Base-by-base conservation (phyloP, 345 rosid species). In the Pseudoturritis turrita region DNA sequence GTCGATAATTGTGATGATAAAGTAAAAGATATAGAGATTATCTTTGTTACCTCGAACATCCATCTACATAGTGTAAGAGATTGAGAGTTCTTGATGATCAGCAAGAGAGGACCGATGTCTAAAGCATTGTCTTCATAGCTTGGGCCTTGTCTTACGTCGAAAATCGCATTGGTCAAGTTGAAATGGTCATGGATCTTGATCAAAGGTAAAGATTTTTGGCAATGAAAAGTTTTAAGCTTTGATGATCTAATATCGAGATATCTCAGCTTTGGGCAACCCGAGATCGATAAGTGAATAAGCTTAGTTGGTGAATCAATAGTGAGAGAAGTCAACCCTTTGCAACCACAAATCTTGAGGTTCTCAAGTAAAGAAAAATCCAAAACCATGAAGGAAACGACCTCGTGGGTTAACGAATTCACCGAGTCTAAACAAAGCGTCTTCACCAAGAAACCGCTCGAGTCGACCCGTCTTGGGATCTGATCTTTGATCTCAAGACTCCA, bases 51-150 rank as follows among this genome's bases (percentile, higher is more conserved):
- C 90, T 84, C 66, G 22, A 80, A 88, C 68, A 68, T 80, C 94
- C 94, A 88, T 76, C 75, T 80, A 22, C 90, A 81, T 0, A 88
- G 65, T 36, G 90, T 84, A 6, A 86, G 84, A 53, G 77, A 49
- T 57, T 78, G 70, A 6, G 85, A 77, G 47, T 88, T 88, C 80
- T 88, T 88, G 51, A 86, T 74, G 7, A 86, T 81, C 15, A 88
- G 53, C 45, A 82, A 56, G 53, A 84, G 75, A n/a, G 78, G 77
- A 57, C 69, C 85, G 33, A 61, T 65, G 62, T 47, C 65, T 56
- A 72, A 77, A 62, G 64, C 35, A 59, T 19, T 23, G 4, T 29
- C 31, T 61, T 15, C 31, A 53, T 21, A 59, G 9, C 51, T 52
- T 26, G 87, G 85, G 8, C 90, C 94, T 79, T 63, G 49, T 65